Evolutionary conservation across 768 basidiomycete genomes (phyloP), one percentile per base, ranked within the genome.

Genomic region (Boletus vinaceobasis): DNA sequence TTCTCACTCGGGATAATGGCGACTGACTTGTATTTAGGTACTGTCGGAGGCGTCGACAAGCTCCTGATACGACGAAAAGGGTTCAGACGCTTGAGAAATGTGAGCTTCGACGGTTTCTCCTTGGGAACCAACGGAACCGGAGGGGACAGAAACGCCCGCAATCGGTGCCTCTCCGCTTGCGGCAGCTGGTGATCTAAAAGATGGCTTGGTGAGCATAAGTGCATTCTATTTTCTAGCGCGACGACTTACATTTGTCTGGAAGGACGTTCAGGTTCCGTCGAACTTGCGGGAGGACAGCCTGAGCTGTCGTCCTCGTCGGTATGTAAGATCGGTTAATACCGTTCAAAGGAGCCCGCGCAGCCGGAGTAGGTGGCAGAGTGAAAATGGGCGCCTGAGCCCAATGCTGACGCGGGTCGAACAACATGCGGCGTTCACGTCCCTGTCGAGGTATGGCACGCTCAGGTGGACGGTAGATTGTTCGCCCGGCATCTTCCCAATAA

Each of bases 81-180:
- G 42, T 56, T 60, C 48, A 63, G 39, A 19, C 52, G 38, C 42
- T 52, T 37, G 15, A 61, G 39, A 38, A 58, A 21, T 7, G 49
- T 56, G 2, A 7, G 5, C 40, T 43, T 61, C 21, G 40, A 33
- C 14, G 35, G 23, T 29, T 45, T 40, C 42, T 52, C 44, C 38
- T 47, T 50, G 17, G 31, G 17, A 50, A 31, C 49, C 3, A 56
- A 27, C 15, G 50, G 53, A 15, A 53, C 44, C 21, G 39, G 50
- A 26, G 50, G 59, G 3, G 48, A 29, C 2, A 46, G 5, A 29
- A 50, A 15, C 2, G 40, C 33, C 40, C 32, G 35, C 38, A 32
- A n/a, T 38, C 13, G 31, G 19, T 37, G 39, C 9, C 44, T 54
- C 43, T 50, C 46, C 19, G 10, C 33, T 51, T 31, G 51, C 11